Evolutionary conservation across 495 filamentous ascomycete genomes (phyloP).

Genomic region (Letharia lupina): DNA sequence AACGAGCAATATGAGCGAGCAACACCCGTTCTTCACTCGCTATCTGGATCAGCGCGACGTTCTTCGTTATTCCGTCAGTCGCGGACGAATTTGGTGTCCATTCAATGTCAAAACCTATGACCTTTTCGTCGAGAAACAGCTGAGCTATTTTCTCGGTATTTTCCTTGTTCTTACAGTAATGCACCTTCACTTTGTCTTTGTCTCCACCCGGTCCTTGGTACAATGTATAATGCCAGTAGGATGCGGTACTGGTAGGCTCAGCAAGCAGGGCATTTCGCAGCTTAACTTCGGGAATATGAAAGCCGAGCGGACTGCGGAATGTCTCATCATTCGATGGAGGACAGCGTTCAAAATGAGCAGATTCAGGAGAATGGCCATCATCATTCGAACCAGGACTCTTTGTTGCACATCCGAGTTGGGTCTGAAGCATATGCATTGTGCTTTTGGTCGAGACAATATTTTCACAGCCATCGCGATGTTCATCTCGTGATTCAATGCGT

Average conservation of each 20-base stretch:
- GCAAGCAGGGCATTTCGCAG: conserved; percentile 17
- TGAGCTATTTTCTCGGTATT: conserved; percentile 57
- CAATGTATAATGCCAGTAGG: conserved; percentile 55
- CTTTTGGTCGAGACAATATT: neutral
- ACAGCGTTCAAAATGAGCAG: neutral
- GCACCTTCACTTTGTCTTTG: conserved; percentile 49
- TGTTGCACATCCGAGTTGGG: neutral
- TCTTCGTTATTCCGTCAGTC: conserved; percentile 44
- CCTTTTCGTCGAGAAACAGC: conserved; percentile 57
- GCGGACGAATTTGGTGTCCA: conserved; percentile 52
- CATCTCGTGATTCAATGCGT: neutral
- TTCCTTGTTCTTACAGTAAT: conserved; percentile 64
- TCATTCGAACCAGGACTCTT: neutral
- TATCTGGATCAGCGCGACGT: conserved; percentile 72
- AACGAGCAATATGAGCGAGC: conserved; percentile 69
- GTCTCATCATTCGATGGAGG: neutral
- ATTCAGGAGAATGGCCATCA: neutral
- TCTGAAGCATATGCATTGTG: neutral
- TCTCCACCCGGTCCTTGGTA: conserved; percentile 44
- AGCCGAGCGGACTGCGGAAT: conserved; percentile 21
- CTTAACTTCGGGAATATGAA: conserved; percentile 19
- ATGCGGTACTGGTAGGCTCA: conserved; percentile 4
- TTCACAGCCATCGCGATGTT: neutral
- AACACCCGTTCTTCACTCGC: conserved; percentile 72
- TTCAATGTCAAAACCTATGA: conserved; percentile 82